Conservation (phyloP, 2,329 filamentous ascomycete genomes). For the Penicillium sumatraense region DNA sequence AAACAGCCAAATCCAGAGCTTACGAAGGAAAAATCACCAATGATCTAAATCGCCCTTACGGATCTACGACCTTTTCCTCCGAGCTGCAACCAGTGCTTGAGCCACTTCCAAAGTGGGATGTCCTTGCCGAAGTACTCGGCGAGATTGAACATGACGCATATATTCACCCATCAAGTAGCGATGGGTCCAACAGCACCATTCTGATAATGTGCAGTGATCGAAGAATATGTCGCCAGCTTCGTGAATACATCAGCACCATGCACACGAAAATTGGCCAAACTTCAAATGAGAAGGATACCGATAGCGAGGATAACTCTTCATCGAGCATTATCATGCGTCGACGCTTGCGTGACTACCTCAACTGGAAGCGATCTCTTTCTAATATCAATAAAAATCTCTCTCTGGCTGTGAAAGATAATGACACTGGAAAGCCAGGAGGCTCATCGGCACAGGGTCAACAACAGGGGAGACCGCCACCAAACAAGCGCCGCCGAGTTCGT, state of each 20-base stretch:
- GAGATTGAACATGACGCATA: constrained; percentile 93
- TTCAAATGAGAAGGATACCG: constrained; percentile 53
- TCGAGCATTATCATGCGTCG: constrained; percentile 88
- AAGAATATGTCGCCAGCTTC: constrained; percentile 81
- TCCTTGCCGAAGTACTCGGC: constrained; percentile 86
- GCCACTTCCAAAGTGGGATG: constrained; percentile 90
- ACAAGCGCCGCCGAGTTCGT: constrained; percentile 83
- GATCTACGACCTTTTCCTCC: constrained; percentile 57
- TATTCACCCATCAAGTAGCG: constrained; percentile 74
- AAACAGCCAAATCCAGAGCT: constrained; percentile 83
- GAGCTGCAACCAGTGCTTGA: constrained; percentile 81
- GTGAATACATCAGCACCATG: constrained; percentile 92
- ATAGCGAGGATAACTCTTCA: constrained; percentile 67
- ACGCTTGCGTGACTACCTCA: constrained; percentile 81
- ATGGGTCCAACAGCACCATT: constrained; percentile 89
- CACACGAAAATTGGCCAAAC: constrained; percentile 64
- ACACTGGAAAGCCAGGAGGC: constrained; percentile 26
- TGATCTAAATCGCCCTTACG: constrained; percentile 52
- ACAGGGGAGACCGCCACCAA: constrained; percentile 71
- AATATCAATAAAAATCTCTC: constrained; percentile 69
- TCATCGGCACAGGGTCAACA: constrained; percentile 35
- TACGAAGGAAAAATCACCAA: constrained; percentile 75
- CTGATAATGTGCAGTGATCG: constrained; percentile 94
- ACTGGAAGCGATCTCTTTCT: constrained; percentile 88
- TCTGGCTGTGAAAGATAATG: constrained; percentile 28